Percentiles rank a stretch among this genome's conserved stretches.
Conservation (phyloP, 1,139 yeast species). For the Tardiomyces digboiensis region DNA sequence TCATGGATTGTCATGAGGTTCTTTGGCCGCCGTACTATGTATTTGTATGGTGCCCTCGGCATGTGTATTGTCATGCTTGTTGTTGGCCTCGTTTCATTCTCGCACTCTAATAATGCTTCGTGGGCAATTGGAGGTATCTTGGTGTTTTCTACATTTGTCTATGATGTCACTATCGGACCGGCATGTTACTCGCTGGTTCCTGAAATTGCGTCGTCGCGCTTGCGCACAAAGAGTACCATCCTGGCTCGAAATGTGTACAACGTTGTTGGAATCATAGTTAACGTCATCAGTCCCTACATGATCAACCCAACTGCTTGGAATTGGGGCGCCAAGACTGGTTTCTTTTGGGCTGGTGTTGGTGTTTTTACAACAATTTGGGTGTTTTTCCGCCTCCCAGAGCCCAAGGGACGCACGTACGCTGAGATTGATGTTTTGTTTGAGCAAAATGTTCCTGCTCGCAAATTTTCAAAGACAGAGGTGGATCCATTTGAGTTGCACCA, state of each 20-base stretch:
- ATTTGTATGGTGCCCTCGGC: constrained; percentile 7
- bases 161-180: constrained; percentile 50
- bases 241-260: constrained; percentile 41
- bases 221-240: constrained; percentile 48
- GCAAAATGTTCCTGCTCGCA: neutral
- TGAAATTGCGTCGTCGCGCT: constrained; percentile 46
- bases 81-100: constrained; percentile 8
- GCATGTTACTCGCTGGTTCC: constrained; percentile 47
- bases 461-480: constrained; percentile 1
- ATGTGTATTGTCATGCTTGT: neutral
- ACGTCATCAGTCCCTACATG: constrained; percentile 47
- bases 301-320: constrained; percentile 48
- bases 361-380: constrained; percentile 27
- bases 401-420: constrained; percentile 31
- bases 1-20: constrained; percentile 42
- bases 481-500: constrained; percentile 1
- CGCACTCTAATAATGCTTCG: neutral
- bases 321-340: constrained; percentile 51
- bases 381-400: constrained; percentile 37
- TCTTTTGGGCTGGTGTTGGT: constrained; percentile 42
- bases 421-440: constrained; percentile 35
- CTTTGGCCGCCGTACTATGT: constrained; percentile 43
- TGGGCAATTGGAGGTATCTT: constrained; percentile 8
- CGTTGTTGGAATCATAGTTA: constrained; percentile 32
- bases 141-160: constrained; percentile 26